Percentiles rank a stretch among this genome's conserved stretches.
phyloP scores from a whole-genome alignment of 2,329 filamentous ascomycete species.

The Bipolaris oryzae region DNA sequence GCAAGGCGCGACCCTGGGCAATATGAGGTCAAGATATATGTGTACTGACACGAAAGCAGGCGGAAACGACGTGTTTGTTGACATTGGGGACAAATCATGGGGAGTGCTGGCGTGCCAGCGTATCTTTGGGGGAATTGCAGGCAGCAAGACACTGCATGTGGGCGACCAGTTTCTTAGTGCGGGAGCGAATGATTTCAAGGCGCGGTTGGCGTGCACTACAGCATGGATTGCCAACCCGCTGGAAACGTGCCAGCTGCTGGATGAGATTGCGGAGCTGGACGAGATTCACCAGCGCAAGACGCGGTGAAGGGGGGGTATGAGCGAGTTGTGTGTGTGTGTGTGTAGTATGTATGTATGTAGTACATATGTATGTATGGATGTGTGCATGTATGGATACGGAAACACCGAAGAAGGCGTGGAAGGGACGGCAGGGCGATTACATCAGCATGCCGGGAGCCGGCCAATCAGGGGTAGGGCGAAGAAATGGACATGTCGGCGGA shows the following conservation, averaged over 20 bases:
- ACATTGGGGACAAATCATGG: conserved; percentile 98
- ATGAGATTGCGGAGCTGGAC: conserved; percentile 69
- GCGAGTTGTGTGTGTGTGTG: background rate
- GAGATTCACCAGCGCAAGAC: conserved; percentile 49
- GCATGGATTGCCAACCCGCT: conserved; percentile 94
- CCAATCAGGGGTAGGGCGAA: background rate
- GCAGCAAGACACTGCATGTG: conserved; percentile 85
- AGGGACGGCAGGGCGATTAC: conserved; percentile 1
- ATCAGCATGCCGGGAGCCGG: background rate
- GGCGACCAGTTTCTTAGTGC: conserved; percentile 95
- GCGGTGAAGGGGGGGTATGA: conserved; percentile 15
- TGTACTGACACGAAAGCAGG: conserved; percentile 54
- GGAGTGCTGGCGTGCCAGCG: conserved; percentile 91
- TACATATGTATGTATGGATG: too few species aligned
- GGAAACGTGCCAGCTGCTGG: conserved; percentile 87
- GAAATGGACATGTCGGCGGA: background rate
- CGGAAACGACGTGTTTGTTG: conserved; percentile 96
- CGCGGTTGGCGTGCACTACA: conserved; percentile 86
- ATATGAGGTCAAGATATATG: background rate
- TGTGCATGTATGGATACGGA: too few species aligned
- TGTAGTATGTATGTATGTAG: too few species aligned
- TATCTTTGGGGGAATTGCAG: conserved; percentile 80
- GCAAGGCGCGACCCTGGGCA: background rate
- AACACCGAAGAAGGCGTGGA: background rate
- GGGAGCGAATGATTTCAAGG: conserved; percentile 93